Evolutionary conservation across 768 basidiomycete genomes (phyloP).

Genomic region (Mycena alexandri): DNA sequence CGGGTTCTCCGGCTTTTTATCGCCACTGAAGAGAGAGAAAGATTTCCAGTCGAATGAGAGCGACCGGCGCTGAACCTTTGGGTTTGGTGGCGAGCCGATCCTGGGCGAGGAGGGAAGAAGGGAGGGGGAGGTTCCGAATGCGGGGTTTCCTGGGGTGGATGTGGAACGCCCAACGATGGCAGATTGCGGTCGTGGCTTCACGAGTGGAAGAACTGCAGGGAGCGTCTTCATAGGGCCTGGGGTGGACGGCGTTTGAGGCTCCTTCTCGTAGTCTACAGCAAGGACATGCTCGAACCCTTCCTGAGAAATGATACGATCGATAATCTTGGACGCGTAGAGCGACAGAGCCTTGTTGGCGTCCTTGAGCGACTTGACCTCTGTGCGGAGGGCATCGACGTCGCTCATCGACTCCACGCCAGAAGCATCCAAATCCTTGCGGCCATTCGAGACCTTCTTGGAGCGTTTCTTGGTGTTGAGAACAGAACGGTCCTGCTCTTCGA

Average conservation of each 20-base stretch:
- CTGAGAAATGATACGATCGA: slow-evolving; percentile 95
- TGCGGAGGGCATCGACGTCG: slow-evolving; percentile 81
- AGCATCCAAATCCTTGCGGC: slow-evolving; percentile 50
- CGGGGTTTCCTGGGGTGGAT: slow-evolving; percentile 45
- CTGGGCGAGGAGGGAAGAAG: slow-evolving; percentile 41
- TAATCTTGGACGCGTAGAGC: slow-evolving; percentile 96
- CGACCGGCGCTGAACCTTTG: slow-evolving; percentile 75
- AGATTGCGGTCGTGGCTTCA: slow-evolving; percentile 73
- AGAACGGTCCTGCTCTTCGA: slow-evolving; percentile 66
- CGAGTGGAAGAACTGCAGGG: slow-evolving; percentile 44
- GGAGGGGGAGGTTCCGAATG: slow-evolving; percentile 28
- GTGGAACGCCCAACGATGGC: slow-evolving; percentile 62
- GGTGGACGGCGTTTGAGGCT: slow-evolving; percentile 61
- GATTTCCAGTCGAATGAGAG: slow-evolving; percentile 88
- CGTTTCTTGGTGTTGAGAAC: slow-evolving; percentile 63
- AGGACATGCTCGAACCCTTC: slow-evolving; percentile 98
- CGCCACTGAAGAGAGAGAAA: slow-evolving; percentile 78
- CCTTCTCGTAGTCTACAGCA: slow-evolving; percentile 88
- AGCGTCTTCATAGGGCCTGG: slow-evolving; percentile 48
- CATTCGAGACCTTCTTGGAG: slow-evolving; percentile 59
- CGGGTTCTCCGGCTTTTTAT: slow-evolving; percentile 71
- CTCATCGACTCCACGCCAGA: slow-evolving; percentile 61
- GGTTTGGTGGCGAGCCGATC: slow-evolving; percentile 41
- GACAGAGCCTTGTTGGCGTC: slow-evolving; percentile 97
- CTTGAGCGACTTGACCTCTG: slow-evolving; percentile 91